A percentile compares a stretch with the other conserved stretches of the same genome.
These are phyloP conservation scores for Vinca major DNA, from an alignment of 305 asterid species.

Conservation along the genomic window DNA sequence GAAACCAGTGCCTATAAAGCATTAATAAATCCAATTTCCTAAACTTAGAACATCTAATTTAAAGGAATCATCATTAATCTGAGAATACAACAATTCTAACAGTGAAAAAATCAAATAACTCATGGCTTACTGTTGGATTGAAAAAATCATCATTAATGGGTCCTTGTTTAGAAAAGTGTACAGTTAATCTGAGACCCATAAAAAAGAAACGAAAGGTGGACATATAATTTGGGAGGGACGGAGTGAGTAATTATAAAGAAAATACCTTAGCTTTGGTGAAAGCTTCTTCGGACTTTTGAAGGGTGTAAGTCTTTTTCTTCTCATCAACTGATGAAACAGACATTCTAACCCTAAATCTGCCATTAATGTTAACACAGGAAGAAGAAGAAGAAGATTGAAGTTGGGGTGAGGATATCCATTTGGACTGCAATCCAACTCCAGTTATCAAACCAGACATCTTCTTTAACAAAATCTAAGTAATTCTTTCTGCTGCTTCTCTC, in stretches of 20 bases:
- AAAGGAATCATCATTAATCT: no score
- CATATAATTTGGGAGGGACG: no score
- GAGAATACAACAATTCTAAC: background rate
- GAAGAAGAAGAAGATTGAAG: background rate
- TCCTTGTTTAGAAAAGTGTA: no score
- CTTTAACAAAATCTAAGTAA: background rate
- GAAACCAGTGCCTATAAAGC: background rate
- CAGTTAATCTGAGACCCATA: no score
- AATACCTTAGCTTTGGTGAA: constrained; percentile 81
- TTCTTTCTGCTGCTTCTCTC: background rate
- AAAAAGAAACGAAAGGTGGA: no score
- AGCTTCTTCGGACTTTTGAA: constrained; percentile 87
- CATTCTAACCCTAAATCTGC: constrained; percentile 18
- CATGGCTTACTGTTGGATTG: no score
- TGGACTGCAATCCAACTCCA: constrained; percentile 20
- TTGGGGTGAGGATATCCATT: constrained; percentile 11
- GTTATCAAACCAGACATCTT: constrained; percentile 13
- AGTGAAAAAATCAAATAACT: no score
- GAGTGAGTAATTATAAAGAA: background rate
- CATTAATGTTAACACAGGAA: background rate
- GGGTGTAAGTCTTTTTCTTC: constrained; percentile 66
- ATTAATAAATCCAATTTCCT: background rate
- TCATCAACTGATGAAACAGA: constrained; percentile 49
- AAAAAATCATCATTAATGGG: no score
- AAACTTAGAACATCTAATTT: background rate